Base-by-base conservation (phyloP, 768 basidiomycete species). In the Tricholomella constricta region DNA sequence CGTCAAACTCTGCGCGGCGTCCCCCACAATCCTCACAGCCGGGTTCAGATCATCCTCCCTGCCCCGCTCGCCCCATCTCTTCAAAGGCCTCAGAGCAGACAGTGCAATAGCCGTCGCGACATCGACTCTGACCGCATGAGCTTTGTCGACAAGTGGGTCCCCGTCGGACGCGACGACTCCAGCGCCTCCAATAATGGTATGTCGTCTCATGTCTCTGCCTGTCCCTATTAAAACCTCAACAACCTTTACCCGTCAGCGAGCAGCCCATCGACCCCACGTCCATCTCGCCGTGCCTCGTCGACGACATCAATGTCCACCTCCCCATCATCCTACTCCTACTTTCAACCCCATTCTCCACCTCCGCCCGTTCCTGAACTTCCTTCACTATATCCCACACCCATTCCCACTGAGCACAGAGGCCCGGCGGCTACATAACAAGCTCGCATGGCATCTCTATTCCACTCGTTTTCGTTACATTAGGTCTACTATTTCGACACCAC, bases 21-120 rank as follows among this genome's bases (percentile, higher is more conserved):
- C 1, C 87, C 88, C 19, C 88, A 91, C 62, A 73, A 75, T 5
- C 81, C 78, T 0, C 78, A 80, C 52, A 85, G 76, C 63, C 77
- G 77, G 49, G 69, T 90, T 48, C 81, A 89, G 59, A 83, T 91
- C 47, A 69, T 91, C 14, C 72, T 89, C 3, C 89, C 89, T 0
- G 67, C 80, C 1, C 89, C 88, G 2, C 77, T 91, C 15, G 80
- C 79, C 1, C 72, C 78, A 10, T 65, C 65, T 35, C 65, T 76
- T 51, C 20, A 62, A 10, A 31, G 26, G 26, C 26, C 37, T 36
- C 47, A 43, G 42, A 51, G 48, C 60, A n/a, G 51, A 22, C 23
- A 48, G 29, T 32, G 55, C 38, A 14, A 44, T 42, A 40, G 49
- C 25, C 59, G 57, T 37, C 40, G 54, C 7, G 60, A 52, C 29